phyloP scores from a whole-genome alignment of 352 stramenopile genomes.

The Phytopythium sindhum region DNA sequence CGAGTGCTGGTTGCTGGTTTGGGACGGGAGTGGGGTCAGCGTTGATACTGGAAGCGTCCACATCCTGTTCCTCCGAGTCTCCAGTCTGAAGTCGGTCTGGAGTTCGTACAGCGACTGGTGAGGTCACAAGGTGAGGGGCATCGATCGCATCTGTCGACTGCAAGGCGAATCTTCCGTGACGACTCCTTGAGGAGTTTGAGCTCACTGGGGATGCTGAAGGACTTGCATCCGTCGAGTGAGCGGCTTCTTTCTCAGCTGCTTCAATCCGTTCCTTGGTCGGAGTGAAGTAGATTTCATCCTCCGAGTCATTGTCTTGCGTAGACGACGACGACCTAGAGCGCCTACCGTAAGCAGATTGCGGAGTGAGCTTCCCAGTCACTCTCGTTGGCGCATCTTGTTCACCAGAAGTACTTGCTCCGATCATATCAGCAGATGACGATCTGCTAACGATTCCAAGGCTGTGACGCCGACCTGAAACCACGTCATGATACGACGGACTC shows the following conservation, averaged over 20 bases:
- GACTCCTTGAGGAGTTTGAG: slow-evolving; percentile 1
- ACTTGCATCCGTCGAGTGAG: not conserved
- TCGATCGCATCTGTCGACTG: not conserved
- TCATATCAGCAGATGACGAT: not conserved
- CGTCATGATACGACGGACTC: not conserved
- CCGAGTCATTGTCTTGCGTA: slow-evolving; percentile 25
- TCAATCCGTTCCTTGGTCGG: slow-evolving; percentile 11
- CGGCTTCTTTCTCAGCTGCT: not conserved
- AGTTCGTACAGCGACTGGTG: not conserved
- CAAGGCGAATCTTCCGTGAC: not conserved
- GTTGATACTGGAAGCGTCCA: not conserved
- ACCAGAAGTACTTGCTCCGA: not conserved
- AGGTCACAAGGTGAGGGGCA: not conserved
- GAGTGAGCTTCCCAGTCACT: not conserved
- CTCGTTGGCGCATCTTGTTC: not conserved
- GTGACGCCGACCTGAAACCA: not conserved
- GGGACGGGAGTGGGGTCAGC: slow-evolving; percentile 6
- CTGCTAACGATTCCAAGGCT: not conserved
- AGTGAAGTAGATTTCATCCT: slow-evolving; percentile 15
- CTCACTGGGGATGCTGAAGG: slow-evolving; percentile 1
- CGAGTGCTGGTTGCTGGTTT: slow-evolving; percentile 8
- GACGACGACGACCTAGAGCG: slow-evolving; percentile 19
- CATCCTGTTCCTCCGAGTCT: slow-evolving; percentile 7
- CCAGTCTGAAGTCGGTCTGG: not conserved
- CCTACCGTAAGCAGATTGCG: not conserved